Base-by-base conservation (phyloP, 805 yeast species). In the Tetrapisispora arboricola region DNA sequence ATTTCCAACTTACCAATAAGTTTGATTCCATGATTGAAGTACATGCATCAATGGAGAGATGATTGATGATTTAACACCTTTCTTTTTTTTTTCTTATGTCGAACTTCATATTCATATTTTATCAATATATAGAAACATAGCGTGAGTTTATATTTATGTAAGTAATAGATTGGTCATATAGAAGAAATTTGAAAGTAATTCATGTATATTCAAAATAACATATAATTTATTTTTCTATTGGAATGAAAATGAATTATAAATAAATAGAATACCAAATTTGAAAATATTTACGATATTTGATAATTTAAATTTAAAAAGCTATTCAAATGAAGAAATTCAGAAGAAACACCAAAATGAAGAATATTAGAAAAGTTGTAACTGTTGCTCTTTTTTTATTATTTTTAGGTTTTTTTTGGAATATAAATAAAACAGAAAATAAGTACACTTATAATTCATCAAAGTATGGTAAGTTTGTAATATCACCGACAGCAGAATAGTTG, bases 401-500 rank as follows among this genome's bases (percentile, higher is more conserved):
- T 15, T 28, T 28, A 4, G 4, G n/a, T 15, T 28, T 9, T 28
- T 7, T n/a, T 28, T 9, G 8, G 17, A 28, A 28, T 28, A 28
- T 15, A 28, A n/a, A 25, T 25, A 11, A n/a, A n/a, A 11, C 27
- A 25, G 10, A 11, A 11, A 6, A 25, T 3, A 15, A 35, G 22
- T 24, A 9, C 12, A 22, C 40, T 64, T 82, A 84, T 67, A 90
- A 80, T 71, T 92, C 96, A 65, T 83, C 87, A 56, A 82, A 80
- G 65, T 72, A 83, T 58, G 98, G 96, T 68, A 90, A 77, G 50
- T 76, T 78, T 60, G 78, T 80, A 46, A 81, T 77, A 65, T 86
- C 81, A 67, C 97, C 98, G 47, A 85, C 80, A 48, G 92, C 96
- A 50, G 81, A 92, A 59, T 83, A 80, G 70, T 80, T 86, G 71